Base-by-base conservation (phyloP, 768 basidiomycete species). In the Boletus insuetus region DNA sequence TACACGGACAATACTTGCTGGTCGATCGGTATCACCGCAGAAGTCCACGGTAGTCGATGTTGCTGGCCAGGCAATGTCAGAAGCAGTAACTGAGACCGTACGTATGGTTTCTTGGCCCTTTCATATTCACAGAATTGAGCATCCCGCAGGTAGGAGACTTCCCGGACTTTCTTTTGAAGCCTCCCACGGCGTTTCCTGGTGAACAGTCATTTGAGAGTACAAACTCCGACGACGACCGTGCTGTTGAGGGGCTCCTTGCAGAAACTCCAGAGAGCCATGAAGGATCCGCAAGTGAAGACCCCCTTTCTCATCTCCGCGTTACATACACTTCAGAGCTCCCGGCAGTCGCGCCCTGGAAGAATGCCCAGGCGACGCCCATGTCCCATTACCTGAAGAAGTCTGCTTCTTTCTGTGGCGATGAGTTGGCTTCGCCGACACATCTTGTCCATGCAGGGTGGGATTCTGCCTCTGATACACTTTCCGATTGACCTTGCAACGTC, bases 371-470 rank as follows among this genome's bases (percentile, higher is more conserved):
- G 53, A 68, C 70, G 50, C 70, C 70, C 51, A 72, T 71, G 70
- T 64, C 71, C 1, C 66, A 72, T 63, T 71, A 73, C 64, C 55
- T 71, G 63, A 72, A 64, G 49, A 76, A 78, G 61, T 69, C 77
- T 22, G 67, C 67, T 54, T 74, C 75, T 35, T 78, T 79, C 55
- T 57, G 69, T 45, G 67, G 67, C 38, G 71, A 73, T 58, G 71
- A 71, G 41, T 60, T 74, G 55, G 71, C 71, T 41, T 73, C 78
- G 22, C 78, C 76, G 22, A 81, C 82, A 29, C 78, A 72, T 65
- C 77, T 83, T 49, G 73, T 81, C 57, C 76, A 79, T 52, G 81
- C 81, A 34, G 82, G 81, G 19, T 85, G 83, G 83, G 83, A 80
- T 59, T 79, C 79, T 62, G 70, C 74, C 40, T 78, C 81, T 48